These are phyloP conservation scores for Paramecium octaurelia DNA, from an alignment of 73 alveolate genomes.

Conservation along the genomic window DNA sequence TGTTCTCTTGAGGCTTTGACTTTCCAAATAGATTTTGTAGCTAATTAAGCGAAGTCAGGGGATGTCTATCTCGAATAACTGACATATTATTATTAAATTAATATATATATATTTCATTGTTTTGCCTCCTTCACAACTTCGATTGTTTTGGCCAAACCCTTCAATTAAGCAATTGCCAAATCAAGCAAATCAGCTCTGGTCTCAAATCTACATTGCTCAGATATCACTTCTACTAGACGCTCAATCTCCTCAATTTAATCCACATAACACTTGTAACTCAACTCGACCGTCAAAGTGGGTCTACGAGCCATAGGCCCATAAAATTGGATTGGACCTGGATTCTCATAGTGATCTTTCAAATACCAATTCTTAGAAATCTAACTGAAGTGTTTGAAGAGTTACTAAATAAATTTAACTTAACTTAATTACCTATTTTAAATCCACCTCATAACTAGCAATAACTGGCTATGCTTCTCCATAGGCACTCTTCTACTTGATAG, in stretches of 20 bases:
- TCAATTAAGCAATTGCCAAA: constrained; percentile 8
- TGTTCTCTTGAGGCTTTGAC: neutral
- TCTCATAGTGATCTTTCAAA: constrained; percentile 70
- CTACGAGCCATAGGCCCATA: constrained; percentile 24
- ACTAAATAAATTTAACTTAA: neutral
- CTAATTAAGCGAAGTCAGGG: neutral
- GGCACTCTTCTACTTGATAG: constrained; percentile 59
- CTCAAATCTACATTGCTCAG: constrained; percentile 20
- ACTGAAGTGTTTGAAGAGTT: constrained; percentile 57
- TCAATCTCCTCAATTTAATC: constrained; percentile 47
- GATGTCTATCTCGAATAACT: neutral
- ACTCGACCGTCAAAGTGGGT: constrained; percentile 30
- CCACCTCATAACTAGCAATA: constrained; percentile 77
- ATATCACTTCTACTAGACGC: neutral
- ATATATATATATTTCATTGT: neutral
- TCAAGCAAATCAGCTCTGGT: constrained; percentile 30
- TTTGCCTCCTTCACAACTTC: neutral
- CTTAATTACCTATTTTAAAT: constrained; percentile 61
- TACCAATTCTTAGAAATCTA: constrained; percentile 65
- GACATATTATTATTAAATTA: neutral
- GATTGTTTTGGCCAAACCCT: neutral
- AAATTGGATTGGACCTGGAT: constrained; percentile 88
- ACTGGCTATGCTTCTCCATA: constrained; percentile 64
- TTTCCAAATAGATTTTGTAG: neutral
- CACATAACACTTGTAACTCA: constrained; percentile 35